Conservation (phyloP, 768 basidiomycete genomes). For the Suillus hirtellus region DNA sequence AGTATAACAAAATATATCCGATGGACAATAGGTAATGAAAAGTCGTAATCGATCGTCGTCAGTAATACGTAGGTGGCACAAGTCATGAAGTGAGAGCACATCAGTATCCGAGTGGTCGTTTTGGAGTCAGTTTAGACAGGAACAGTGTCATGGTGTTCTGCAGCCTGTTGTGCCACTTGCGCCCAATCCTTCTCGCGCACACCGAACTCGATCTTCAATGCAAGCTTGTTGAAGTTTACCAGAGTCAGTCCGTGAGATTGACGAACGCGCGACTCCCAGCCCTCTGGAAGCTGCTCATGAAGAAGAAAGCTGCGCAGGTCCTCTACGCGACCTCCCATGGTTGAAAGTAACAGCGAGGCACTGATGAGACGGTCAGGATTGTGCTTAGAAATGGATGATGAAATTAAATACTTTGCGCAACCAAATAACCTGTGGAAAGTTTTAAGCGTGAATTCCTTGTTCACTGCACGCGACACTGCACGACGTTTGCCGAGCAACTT, state of each 20-base stretch:
- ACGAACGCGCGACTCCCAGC: not conserved
- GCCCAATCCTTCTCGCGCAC: conserved; percentile 2
- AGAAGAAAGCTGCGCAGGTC: not conserved
- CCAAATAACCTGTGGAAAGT: conserved; percentile 1
- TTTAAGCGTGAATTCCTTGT: not conserved
- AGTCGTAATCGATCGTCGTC: not conserved
- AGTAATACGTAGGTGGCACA: not conserved
- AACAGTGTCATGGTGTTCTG: not conserved
- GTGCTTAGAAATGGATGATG: not conserved
- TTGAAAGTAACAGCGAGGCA: not conserved
- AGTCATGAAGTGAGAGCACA: not conserved
- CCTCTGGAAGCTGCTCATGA: not conserved
- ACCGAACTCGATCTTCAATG: not conserved
- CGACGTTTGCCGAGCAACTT: not conserved
- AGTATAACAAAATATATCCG: not conserved
- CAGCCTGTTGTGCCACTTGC: not conserved
- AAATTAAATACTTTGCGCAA: not conserved
- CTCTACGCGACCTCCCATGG: not conserved
- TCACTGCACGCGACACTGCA: not conserved
- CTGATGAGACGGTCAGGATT: not conserved
- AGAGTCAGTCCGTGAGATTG: not conserved
- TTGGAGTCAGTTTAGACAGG: not conserved
- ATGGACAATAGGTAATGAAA: not conserved
- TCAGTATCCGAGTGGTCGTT: not conserved
- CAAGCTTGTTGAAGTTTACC: conserved; percentile 1